Evolutionary conservation across 139 green algal species (phyloP).

Genomic region (Asterochloris sp.): DNA sequence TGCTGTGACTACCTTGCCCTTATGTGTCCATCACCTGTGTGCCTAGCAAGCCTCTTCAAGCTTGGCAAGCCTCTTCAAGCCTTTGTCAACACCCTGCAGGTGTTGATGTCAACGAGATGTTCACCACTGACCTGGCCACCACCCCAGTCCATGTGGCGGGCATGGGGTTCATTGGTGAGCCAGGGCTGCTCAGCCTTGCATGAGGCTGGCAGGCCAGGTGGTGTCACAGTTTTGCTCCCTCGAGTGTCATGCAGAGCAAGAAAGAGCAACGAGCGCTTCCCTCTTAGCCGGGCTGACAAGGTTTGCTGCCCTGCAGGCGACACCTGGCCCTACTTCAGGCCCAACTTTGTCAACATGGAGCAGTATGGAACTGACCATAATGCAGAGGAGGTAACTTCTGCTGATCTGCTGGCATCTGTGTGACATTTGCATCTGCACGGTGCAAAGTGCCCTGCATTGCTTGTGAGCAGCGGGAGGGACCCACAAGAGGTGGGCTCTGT

Average conservation of each 20-base stretch:
- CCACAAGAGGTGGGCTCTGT: no score
- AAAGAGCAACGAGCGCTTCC: no score
- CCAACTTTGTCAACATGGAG: conserved; percentile 83
- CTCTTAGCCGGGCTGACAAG: not conserved
- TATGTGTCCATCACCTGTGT: no score
- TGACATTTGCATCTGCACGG: no score
- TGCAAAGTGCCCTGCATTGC: no score
- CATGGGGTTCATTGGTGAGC: conserved; percentile 56
- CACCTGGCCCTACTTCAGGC: conserved; percentile 88
- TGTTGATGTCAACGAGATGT: conserved; percentile 32
- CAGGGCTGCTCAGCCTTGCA: not conserved
- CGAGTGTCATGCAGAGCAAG: no score
- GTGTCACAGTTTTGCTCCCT: no score
- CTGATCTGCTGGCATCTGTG: no score
- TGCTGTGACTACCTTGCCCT: no score
- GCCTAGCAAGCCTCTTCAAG: not conserved
- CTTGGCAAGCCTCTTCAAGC: not conserved
- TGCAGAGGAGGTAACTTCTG: conserved; percentile 36
- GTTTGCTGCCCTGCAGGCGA: conserved; percentile 25
- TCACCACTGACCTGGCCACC: conserved; percentile 45
- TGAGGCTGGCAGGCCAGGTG: no score
- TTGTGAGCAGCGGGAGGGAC: no score
- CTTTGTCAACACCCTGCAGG: conserved; percentile 13
- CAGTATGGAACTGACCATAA: conserved; percentile 25
- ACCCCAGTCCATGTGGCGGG: conserved; percentile 49